These are phyloP conservation scores for Centella asiatica DNA, from an alignment of 129 eudicot species.

Conservation along the genomic window DNA sequence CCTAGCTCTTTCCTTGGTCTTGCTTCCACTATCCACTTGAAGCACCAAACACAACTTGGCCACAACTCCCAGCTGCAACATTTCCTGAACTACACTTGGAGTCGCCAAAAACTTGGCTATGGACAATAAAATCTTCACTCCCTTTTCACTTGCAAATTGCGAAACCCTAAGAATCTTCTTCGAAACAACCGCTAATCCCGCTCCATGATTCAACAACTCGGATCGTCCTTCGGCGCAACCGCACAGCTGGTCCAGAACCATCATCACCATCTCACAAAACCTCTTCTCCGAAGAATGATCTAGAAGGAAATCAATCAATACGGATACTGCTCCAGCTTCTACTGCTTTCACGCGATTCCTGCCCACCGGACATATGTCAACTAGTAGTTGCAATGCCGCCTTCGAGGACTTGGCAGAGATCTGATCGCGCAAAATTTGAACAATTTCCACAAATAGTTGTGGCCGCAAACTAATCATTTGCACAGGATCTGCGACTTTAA, in stretches of 20 bases:
- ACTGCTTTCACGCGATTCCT: conserved; percentile 3
- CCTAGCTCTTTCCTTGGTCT: neutral
- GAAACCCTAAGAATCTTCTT: conserved; percentile 10
- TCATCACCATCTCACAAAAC: neutral
- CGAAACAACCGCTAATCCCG: conserved; percentile 9
- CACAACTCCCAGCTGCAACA: conserved; percentile 10
- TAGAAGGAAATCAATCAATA: conserved; percentile 1
- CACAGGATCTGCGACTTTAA: conserved; percentile 1
- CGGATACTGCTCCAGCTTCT: conserved; percentile 4
- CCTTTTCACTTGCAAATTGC: conserved; percentile 1
- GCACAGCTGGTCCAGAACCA: conserved; percentile 6
- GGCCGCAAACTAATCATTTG: neutral
- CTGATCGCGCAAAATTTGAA: conserved; percentile 6
- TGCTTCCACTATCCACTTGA: conserved; percentile 2
- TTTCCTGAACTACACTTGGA: conserved; percentile 6
- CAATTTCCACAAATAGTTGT: neutral
- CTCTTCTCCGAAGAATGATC: conserved; percentile 2
- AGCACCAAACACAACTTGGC: conserved; percentile 5
- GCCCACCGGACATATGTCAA: neutral
- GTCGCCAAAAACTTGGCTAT: conserved; percentile 5
- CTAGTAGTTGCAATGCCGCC: conserved; percentile 2
- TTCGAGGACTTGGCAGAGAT: conserved; percentile 6
- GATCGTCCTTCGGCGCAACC: conserved; percentile 10
- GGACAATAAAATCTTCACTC: neutral
- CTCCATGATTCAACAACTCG: conserved; percentile 9